Percentiles rank a stretch among this genome's conserved stretches.
phyloP scores from a whole-genome alignment of 805 yeast genomes.

The Clavispora asparagi region DNA sequence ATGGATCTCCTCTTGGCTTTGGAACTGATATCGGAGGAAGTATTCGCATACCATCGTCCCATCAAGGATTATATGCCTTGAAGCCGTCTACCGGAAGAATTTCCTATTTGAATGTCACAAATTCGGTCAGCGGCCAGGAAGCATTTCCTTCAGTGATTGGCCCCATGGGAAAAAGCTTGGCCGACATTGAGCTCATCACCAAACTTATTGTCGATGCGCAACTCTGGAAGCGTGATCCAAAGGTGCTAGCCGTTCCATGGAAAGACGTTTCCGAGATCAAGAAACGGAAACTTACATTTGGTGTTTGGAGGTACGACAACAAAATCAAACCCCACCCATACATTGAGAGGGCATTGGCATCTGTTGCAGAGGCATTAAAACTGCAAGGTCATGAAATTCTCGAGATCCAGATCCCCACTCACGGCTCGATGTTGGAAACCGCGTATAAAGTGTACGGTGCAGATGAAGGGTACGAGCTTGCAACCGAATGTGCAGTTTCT shows the following conservation, averaged over 20 bases:
- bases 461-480: background rate
- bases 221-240: slow-evolving; percentile 52
- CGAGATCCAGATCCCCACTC: background rate
- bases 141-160: slow-evolving; percentile 59
- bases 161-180: slow-evolving; percentile 56
- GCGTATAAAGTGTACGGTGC: background rate
- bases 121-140: slow-evolving; percentile 44
- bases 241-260: slow-evolving; percentile 48
- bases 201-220: slow-evolving; percentile 50
- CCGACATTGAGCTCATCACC: slow-evolving; percentile 65
- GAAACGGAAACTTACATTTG: background rate
- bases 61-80: slow-evolving; percentile 52
- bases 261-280: slow-evolving; percentile 34
- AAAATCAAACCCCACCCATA: slow-evolving; percentile 1
- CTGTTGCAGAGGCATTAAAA: background rate
- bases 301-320: background rate
- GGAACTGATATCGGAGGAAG: slow-evolving; percentile 72
- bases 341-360: background rate
- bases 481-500: background rate
- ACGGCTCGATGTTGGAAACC: background rate
- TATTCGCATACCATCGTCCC: slow-evolving; percentile 61
- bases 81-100: slow-evolving; percentile 54
- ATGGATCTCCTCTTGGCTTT: slow-evolving; percentile 53
- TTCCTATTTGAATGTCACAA: slow-evolving; percentile 15
- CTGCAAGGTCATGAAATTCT: background rate